A percentile compares a stretch with the other conserved stretches of the same genome.
Evolutionary conservation across 2,329 filamentous ascomycete genomes (phyloP).

Genomic region (Aaosphaeria pasadenensis): DNA sequence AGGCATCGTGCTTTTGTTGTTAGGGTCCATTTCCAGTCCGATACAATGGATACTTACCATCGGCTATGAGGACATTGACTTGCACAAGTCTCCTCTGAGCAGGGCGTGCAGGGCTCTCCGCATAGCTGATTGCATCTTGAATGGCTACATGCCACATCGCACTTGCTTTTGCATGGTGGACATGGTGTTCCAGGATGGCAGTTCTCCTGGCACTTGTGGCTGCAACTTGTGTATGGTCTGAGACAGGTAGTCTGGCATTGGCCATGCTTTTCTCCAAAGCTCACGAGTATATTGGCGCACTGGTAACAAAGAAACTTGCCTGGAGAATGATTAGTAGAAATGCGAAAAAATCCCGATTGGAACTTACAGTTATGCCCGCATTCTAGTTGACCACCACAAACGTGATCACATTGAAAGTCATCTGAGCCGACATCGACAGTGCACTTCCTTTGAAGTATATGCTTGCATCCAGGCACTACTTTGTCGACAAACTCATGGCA

Average conservation of each 20-base stretch:
- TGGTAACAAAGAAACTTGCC: background rate
- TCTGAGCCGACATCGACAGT: slow-evolving; percentile 1
- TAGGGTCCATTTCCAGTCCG: background rate
- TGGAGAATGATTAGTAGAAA: background rate
- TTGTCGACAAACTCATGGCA: slow-evolving; percentile 3
- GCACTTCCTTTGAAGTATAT: slow-evolving; percentile 6
- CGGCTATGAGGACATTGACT: slow-evolving; percentile 55
- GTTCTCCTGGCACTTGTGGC: slow-evolving; percentile 49
- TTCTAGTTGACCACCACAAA: slow-evolving; percentile 3
- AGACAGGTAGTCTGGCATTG: slow-evolving; percentile 28
- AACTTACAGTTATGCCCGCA: slow-evolving; percentile 16
- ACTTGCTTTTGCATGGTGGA: slow-evolving; percentile 47
- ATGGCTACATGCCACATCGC: slow-evolving; percentile 57
- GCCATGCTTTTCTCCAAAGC: too few species aligned
- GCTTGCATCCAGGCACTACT: slow-evolving; percentile 1
- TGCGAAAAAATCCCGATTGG: background rate
- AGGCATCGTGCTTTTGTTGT: slow-evolving; percentile 42
- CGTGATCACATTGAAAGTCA: slow-evolving; percentile 5
- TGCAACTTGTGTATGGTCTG: slow-evolving; percentile 53
- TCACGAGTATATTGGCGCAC: background rate
- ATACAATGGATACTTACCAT: slow-evolving; percentile 20
- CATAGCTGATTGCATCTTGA: slow-evolving; percentile 57
- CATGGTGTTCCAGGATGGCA: slow-evolving; percentile 56
- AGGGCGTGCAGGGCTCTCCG: slow-evolving; percentile 60
- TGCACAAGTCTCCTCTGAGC: slow-evolving; percentile 53